Base-by-base conservation (phyloP, 208 protist genomes). In the Trypanosoma mega region DNA sequence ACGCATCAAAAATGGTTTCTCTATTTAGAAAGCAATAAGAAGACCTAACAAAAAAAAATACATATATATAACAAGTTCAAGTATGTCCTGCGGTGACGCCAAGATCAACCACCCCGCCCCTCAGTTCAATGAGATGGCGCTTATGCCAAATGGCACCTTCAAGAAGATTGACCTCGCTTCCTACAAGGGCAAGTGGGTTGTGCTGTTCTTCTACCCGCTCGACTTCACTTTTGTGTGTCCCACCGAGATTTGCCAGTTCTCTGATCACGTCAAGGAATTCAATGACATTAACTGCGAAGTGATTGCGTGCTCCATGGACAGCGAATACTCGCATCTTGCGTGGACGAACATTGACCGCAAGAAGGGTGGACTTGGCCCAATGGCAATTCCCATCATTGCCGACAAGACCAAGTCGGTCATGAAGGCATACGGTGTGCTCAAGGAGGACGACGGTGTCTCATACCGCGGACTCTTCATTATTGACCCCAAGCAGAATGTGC, bases 191-290 rank as follows among this genome's bases (percentile, higher is more conserved):
- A 97, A 96, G 74, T 98, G 90, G 72, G 64, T 98, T 20, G 91
- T 98, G 39, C 86, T 98, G 34, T 97, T 98, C 89, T 98, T 98
- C 84, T 98, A 98, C 74, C 97, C 97, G 26, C 62, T 98, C 26
- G 96, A 98, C 79, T 98, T 98, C 83, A 98, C 94, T 61, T 98
- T 98, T 67, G 96, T 99, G 61, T 99, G 97, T 85, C 97, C 97
- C 33, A 98, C 96, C 12, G 97, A 99, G 85, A 97, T 98, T 62
- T 93, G 96, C 68, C 91, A 96, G 64, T 98, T 98, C 90, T 90
- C 73, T 39, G 95, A 99, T 60, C 68, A 76, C 64, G 74, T 72
- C 44, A 87, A 88, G 53, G 80, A 98, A 71, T 99, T 99, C 82
- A 62, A 63, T 26, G 74, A 76, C 55, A 47, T 92, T 37, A 81